Base-by-base conservation (phyloP, 179 eudicot species). In the Actinidia polygama region DNA sequence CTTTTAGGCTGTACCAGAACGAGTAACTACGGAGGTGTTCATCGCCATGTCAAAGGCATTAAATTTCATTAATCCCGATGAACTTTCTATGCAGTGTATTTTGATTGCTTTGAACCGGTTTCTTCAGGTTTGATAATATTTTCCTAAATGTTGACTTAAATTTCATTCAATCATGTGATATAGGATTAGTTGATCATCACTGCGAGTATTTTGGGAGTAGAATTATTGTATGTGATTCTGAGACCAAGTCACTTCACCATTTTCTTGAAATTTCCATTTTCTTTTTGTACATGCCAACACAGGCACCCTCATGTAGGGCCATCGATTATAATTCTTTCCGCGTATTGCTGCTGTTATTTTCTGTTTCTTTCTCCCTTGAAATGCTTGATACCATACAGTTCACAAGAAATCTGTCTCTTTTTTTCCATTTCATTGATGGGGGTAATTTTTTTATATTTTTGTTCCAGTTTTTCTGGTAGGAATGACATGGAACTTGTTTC, bases 41-140 rank as follows among this genome's bases (percentile, higher is more conserved):
- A 95, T 97, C 85, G 98, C 99, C 90, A 97, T 97, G 99, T 97
- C 99, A 85, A 97, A 97, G 90, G 98, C 99, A 36, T 88, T 97
- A 59, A 97, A 97, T 88, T 97, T 97, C 89, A 97, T 97, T 69
- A 97, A 97, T 80, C 99, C 99, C 16, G 98, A 95, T 89, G 98
- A 97, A 83, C 96, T 97, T 50, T 97, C 99, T 18, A 95, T 97
- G 98, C 99, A 97, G 87, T 97, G 99, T 84, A 93, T 97, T 80
- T 91, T 97, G 90, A 97, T 97, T 87, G 98, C 99, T 63, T 86
- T 95, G 84, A 97, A 97, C 89, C 93, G 98, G 44, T 97, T 97
- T 87, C 96, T 97, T 61, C 98, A 97, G 99, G 99, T 92, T 67
- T 21, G 30, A 14, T 47, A 30, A 51, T 51, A 51, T 51, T 69